A percentile compares a stretch with the other conserved stretches of the same genome.
Evolutionary conservation across 2,329 filamentous ascomycete genomes (phyloP).

Genomic region (Alternaria sp.): DNA sequence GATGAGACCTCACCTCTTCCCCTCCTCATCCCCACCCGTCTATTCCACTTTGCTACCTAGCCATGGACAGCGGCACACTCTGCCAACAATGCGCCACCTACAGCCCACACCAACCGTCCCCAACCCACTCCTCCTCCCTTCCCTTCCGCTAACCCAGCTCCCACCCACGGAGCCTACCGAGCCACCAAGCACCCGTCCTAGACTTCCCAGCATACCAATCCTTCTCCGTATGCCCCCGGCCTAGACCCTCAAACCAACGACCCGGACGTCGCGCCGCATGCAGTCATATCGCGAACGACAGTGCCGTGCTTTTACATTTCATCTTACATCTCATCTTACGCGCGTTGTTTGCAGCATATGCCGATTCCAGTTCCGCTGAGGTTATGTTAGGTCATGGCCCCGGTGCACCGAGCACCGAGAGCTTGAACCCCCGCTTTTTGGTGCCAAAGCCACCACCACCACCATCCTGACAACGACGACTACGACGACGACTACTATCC

Average conservation of each 20-base stretch:
- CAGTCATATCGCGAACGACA: neutral
- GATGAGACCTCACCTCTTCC: neutral
- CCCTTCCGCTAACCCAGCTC: neutral
- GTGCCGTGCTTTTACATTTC: neutral
- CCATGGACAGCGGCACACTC: conserved; percentile 10
- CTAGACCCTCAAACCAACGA: neutral
- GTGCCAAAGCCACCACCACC: neutral
- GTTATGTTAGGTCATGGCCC: too few relatives aligned
- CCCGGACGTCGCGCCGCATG: neutral
- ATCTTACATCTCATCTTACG: neutral
- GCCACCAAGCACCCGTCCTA: neutral
- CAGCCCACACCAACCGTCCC: neutral
- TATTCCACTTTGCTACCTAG: conserved; percentile 3
- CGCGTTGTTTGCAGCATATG: neutral
- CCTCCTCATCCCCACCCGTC: too few relatives aligned
- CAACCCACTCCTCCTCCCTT: neutral
- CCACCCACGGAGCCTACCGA: neutral
- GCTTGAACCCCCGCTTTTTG: too few relatives aligned
- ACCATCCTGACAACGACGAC: neutral
- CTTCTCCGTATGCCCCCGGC: neutral
- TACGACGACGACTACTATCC: rapidly evolving
- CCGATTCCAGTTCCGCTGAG: neutral
- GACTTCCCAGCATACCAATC: neutral
- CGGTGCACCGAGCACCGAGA: too few relatives aligned
- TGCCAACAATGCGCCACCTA: conserved; percentile 12